Evolutionary conservation across 768 basidiomycete genomes (phyloP).

Genomic region (Leccinum boreale): DNA sequence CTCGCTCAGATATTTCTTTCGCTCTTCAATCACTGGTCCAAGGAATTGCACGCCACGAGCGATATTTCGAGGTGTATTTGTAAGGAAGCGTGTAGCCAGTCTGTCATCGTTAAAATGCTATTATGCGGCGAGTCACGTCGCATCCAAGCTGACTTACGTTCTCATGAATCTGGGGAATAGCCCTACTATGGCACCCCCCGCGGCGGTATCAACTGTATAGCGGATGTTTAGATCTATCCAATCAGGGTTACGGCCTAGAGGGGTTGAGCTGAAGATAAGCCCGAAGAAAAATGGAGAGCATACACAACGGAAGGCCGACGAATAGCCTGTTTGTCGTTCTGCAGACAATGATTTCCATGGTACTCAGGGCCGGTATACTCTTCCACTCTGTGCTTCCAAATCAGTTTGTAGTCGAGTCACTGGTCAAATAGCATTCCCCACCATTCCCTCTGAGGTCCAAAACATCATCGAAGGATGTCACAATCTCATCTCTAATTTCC

Average conservation of each 20-base stretch:
- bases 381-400: background rate
- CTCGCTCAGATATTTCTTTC: background rate
- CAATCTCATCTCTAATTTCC: constrained; percentile 44
- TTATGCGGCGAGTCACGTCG: background rate
- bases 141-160: background rate
- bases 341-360: background rate
- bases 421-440: background rate
- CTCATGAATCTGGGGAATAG: constrained; percentile 24
- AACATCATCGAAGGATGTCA: constrained; percentile 36
- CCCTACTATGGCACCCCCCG: background rate
- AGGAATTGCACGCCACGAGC: background rate
- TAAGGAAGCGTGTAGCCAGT: background rate
- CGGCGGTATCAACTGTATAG: constrained; percentile 29
- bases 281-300: background rate
- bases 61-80: background rate
- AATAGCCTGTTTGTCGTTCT: background rate
- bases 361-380: background rate
- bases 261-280: background rate
- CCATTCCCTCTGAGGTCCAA: constrained; percentile 25
- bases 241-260: background rate
- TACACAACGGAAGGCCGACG: constrained; percentile 37
- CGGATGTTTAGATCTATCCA: constrained; percentile 25
- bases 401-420: background rate
- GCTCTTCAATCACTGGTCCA: constrained; percentile 2
- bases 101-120: background rate